Percentiles rank a stretch among this genome's conserved stretches.
Evolutionary conservation across 805 yeast species (phyloP).

Genomic region (Tetrapisispora iriomotensis): DNA sequence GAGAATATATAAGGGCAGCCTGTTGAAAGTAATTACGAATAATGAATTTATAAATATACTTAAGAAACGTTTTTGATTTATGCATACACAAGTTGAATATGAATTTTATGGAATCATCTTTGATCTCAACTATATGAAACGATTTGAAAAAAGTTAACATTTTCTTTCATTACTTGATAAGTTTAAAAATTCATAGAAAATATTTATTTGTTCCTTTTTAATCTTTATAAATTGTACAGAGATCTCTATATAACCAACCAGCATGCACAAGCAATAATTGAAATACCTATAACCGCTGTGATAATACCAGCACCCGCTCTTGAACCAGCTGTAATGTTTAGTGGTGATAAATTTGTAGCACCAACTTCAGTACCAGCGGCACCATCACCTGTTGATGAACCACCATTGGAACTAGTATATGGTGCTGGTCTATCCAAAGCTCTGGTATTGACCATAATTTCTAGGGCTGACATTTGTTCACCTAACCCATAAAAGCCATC

Average conservation of each 20-base stretch:
- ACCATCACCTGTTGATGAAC: constrained; percentile 56
- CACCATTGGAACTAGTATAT: constrained; percentile 54
- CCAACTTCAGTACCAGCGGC: constrained; percentile 51
- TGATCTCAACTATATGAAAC: too few relatives aligned
- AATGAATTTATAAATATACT: neutral
- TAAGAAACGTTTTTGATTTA: too few relatives aligned
- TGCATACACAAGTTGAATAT: neutral
- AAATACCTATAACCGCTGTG: constrained; percentile 45
- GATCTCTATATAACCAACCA: constrained; percentile 33
- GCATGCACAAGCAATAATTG: constrained; percentile 34
- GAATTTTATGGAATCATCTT: too few relatives aligned
- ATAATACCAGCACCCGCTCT: constrained; percentile 63
- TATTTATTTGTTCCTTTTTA: too few relatives aligned
- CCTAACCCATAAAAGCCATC: constrained; percentile 78
- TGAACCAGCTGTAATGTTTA: constrained; percentile 37
- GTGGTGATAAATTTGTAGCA: constrained; percentile 32
- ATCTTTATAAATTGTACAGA: too few relatives aligned
- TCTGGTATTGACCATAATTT: constrained; percentile 39
- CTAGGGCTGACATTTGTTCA: constrained; percentile 83
- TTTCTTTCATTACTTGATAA: neutral
- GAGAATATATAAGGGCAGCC: constrained; percentile 1
- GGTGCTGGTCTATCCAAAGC: constrained; percentile 42
- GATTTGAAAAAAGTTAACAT: neutral
- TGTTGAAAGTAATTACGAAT: neutral
- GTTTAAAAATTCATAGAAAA: neutral